Conservation (phyloP, 2,329 filamentous ascomycete species). For the Hyphodiscus sp. region DNA sequence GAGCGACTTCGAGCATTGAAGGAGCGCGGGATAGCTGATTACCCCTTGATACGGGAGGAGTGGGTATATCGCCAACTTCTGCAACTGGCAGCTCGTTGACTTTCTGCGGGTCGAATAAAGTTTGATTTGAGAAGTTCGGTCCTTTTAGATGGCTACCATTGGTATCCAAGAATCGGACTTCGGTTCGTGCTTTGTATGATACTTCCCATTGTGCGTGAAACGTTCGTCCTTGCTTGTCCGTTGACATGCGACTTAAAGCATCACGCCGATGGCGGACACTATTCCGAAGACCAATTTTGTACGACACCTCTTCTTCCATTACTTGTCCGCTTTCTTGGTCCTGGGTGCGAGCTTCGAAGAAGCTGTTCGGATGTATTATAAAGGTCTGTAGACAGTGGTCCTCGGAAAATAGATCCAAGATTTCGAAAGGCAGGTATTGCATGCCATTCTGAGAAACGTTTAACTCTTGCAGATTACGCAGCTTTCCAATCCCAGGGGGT, state of each 20-base stretch:
- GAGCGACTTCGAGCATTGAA: conserved; percentile 27
- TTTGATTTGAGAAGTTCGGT: conserved; percentile 17
- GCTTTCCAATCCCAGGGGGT: conserved; percentile 50
- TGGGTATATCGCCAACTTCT: conserved; percentile 9
- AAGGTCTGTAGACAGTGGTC: conserved; percentile 43
- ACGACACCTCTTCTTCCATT: conserved; percentile 1
- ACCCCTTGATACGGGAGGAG: conserved; percentile 15
- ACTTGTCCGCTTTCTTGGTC: background rate
- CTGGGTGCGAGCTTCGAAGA: conserved; percentile 38
- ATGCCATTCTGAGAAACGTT: conserved; percentile 62
- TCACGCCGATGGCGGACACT: conserved; percentile 2
- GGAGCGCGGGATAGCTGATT: conserved; percentile 20
- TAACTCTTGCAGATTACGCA: conserved; percentile 53
- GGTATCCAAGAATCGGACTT: conserved; percentile 25
- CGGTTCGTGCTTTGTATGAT: conserved; percentile 24
- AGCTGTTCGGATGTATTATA: conserved; percentile 57
- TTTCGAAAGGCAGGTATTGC: conserved; percentile 44
- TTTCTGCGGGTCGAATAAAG: background rate
- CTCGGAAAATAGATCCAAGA: conserved; percentile 6
- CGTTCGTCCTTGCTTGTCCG: conserved; percentile 1
- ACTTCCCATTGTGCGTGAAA: conserved; percentile 23
- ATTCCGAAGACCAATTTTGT: conserved; percentile 10
- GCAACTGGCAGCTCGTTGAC: conserved; percentile 14
- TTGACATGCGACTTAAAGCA: background rate
- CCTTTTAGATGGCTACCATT: conserved; percentile 25